Percentiles rank a stretch among this genome's conserved stretches.
phyloP scores from a whole-genome alignment of 2,329 filamentous ascomycete species.

The Coniochaeta prunicola region DNA sequence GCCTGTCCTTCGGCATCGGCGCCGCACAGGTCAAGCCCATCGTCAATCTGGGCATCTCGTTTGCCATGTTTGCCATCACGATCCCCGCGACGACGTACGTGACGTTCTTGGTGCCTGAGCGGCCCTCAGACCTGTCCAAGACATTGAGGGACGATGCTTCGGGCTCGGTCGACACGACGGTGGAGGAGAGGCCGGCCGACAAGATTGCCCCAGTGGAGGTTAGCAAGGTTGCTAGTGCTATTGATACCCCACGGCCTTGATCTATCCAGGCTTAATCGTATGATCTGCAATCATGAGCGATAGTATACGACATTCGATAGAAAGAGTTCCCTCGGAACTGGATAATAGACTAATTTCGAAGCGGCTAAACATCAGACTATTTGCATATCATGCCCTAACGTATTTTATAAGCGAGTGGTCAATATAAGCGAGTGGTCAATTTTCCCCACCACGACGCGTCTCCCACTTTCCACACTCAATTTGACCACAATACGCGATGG shows the following conservation, averaged over 20 bases:
- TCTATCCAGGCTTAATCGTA: neutral
- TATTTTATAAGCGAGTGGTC: no score
- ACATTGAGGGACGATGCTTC: conserved; percentile 2
- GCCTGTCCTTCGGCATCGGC: conserved; percentile 38
- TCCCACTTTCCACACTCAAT: no score
- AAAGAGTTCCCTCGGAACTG: no score
- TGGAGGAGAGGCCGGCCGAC: conserved; percentile 2
- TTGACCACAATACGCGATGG: no score
- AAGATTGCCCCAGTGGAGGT: conserved; percentile 2
- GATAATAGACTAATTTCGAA: no score
- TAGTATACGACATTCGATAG: no score
- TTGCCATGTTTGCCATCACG: conserved; percentile 37
- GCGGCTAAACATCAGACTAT: no score
- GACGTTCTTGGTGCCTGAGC: conserved; percentile 29
- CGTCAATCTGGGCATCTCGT: conserved; percentile 39
- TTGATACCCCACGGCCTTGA: conserved; percentile 7
- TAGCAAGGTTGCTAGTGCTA: conserved; percentile 6
- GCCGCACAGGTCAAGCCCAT: conserved; percentile 36
- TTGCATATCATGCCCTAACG: no score
- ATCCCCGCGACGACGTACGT: conserved; percentile 28
- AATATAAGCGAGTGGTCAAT: no score
- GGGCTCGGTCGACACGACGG: neutral
- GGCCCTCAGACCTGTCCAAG: conserved; percentile 16
- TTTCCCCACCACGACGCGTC: no score
- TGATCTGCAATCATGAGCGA: no score